Base-by-base conservation (phyloP, 1,284 basidiomycete species). In the Cutaneotrichosporon dermatis region DNA sequence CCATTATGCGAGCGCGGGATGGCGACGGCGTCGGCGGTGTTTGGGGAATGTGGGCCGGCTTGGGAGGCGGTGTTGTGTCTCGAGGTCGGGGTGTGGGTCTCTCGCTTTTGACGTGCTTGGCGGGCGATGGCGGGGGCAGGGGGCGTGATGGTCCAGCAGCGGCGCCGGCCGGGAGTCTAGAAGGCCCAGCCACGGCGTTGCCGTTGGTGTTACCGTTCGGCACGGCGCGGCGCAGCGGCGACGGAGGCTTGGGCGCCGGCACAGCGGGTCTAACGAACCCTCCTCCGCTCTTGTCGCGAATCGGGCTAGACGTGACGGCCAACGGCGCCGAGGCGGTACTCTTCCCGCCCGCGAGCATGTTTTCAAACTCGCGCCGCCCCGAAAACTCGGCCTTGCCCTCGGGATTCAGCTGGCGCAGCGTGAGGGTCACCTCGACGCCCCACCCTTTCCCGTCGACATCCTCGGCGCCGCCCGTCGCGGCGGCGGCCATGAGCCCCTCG, bases 11-110 rank as follows among this genome's bases (percentile, higher is more conserved):
- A 2, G 67, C 64, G 13, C 73, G 63, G 4, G 71, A 68, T 1
- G 75, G 75, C 9, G 75, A 75, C 3, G 73, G 72, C 12, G 72
- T 72, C 1, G 73, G 73, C 10, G 74, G 74, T 0, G 75, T 75
- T 40, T 54, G 46, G 4, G 55, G 57, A 3, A 50, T 16, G 6
- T 40, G 39, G 12, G 34, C 40, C 7, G 52, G 53, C 3, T 63
- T 64, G 0, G 65, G 63, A n/a, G 60, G 63, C 10, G 70, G 64
- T 2, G 66, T 44, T 7, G 43, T 34, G 8, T 37, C 50, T 40
- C 39, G 39, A 8, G 39, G 8, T 12, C 39, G 39, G 9, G 41
- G 40, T 16, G 40, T 39, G 12, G 6, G 8, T 36, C 16, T 51
- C 8, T 9, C 16, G 15, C n/a, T 57, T 48, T 25, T 25, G 25